phyloP scores from a whole-genome alignment of 192 early-diverging fungal species.

The Linnemannia elongata region DNA sequence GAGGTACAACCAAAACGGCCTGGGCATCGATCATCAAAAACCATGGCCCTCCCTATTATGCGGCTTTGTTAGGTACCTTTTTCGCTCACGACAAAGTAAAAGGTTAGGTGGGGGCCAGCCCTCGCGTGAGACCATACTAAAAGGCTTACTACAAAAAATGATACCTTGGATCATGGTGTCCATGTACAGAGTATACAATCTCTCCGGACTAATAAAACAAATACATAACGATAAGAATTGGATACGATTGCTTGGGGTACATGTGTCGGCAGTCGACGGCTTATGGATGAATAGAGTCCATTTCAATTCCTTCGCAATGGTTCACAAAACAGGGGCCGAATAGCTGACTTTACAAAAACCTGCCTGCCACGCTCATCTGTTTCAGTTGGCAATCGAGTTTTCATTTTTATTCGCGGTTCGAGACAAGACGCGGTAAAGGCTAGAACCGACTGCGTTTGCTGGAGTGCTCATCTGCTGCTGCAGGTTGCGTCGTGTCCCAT shows the following conservation, averaged over 20 bases:
- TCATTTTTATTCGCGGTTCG: neutral
- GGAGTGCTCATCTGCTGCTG: constrained; percentile 17
- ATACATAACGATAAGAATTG: neutral
- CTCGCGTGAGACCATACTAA: neutral
- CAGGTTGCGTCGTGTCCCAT: constrained; percentile 39
- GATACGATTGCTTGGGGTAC: neutral
- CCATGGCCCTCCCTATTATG: too few relatives aligned
- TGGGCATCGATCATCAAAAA: too few relatives aligned
- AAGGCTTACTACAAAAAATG: neutral
- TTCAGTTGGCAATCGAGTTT: neutral
- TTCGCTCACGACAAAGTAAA: neutral
- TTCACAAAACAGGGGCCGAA: neutral
- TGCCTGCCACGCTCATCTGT: neutral
- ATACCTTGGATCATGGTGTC: neutral
- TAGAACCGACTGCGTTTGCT: constrained; percentile 33
- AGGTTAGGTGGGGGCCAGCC: neutral
- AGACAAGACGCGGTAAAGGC: neutral
- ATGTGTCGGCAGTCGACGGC: neutral
- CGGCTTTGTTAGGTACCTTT: neutral
- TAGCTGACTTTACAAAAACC: neutral
- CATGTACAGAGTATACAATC: neutral
- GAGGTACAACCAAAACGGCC: too few relatives aligned
- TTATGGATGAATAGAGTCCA: neutral
- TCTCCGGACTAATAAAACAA: neutral
- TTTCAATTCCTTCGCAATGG: neutral